These are phyloP conservation scores for Geranomyces michiganensis DNA, from an alignment of 192 early-diverging fungal species.

Conservation along the genomic window DNA sequence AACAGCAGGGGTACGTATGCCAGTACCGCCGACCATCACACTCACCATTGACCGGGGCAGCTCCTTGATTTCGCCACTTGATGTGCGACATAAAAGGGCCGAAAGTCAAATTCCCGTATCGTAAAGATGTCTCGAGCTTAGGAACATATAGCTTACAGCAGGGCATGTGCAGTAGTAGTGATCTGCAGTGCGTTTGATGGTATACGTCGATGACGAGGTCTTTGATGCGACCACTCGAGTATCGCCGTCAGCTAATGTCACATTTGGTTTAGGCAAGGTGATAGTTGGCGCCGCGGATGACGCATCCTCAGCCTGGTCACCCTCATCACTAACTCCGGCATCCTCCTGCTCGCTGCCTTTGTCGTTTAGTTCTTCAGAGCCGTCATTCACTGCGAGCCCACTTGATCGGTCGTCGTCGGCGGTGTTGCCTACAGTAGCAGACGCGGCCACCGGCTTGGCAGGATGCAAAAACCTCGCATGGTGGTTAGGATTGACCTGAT, in stretches of 20 bases:
- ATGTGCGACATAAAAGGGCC: not conserved
- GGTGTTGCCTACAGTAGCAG: not conserved
- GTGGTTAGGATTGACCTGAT: constrained; percentile 42
- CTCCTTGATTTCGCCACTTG: constrained; percentile 44
- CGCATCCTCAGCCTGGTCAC: constrained; percentile 12
- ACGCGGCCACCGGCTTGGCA: not conserved
- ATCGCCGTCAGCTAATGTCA: constrained; percentile 43
- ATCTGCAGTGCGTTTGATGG: constrained; percentile 44
- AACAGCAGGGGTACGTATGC: not conserved
- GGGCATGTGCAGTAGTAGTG: constrained; percentile 50
- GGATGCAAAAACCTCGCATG: constrained; percentile 33
- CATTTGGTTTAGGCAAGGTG: constrained; percentile 21
- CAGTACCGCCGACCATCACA: not conserved
- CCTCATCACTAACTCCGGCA: constrained; percentile 14
- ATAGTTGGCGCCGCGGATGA: constrained; percentile 32
- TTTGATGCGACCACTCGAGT: constrained; percentile 10
- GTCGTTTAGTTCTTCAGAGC: constrained; percentile 31
- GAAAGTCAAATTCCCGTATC: too few relatives aligned
- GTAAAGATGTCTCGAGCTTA: too few relatives aligned
- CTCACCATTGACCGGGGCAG: constrained; percentile 42
- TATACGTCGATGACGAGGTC: constrained; percentile 36
- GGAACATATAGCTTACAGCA: not conserved
- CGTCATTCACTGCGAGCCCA: constrained; percentile 6
- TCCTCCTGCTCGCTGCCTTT: constrained; percentile 35
- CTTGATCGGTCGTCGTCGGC: not conserved